phyloP scores from a whole-genome alignment of 768 basidiomycete genomes.

The Mycena vitilis region DNA sequence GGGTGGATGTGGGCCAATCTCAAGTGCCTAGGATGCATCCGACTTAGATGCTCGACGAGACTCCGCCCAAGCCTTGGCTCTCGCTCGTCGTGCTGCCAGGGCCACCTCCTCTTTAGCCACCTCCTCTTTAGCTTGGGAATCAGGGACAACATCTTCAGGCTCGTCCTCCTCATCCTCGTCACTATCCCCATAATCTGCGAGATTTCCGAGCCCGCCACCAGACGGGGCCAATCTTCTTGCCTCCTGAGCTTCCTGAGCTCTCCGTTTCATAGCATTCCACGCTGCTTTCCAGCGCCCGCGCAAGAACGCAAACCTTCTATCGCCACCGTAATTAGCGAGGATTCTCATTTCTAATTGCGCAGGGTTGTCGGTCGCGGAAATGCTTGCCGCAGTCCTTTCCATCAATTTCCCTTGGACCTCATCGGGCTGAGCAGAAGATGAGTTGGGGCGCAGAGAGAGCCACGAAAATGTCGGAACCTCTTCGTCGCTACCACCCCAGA shows the following conservation, averaged over 20 bases:
- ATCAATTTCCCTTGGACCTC: slow-evolving; percentile 73
- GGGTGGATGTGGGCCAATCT: too few relatives aligned
- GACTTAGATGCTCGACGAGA: slow-evolving; percentile 52
- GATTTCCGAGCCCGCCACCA: slow-evolving; percentile 55
- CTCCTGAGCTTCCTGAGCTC: slow-evolving; percentile 48
- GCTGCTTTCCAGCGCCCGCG: slow-evolving; percentile 77
- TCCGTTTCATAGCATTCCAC: slow-evolving; percentile 71
- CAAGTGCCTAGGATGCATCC: not conserved
- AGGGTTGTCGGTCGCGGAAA: slow-evolving; percentile 79
- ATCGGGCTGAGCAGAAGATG: slow-evolving; percentile 61
- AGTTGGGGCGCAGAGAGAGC: not conserved
- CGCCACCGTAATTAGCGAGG: slow-evolving; percentile 84
- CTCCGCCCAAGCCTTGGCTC: slow-evolving; percentile 70
- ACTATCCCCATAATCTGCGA: slow-evolving; percentile 72
- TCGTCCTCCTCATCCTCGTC: slow-evolving; percentile 56
- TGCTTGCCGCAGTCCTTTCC: slow-evolving; percentile 76
- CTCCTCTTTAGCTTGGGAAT: slow-evolving; percentile 21
- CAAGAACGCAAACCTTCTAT: slow-evolving; percentile 84
- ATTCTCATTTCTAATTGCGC: slow-evolving; percentile 90
- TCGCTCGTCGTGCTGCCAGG: slow-evolving; percentile 43
- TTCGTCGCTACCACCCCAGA: slow-evolving; percentile 78
- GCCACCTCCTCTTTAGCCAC: not conserved
- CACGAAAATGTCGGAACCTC: slow-evolving; percentile 48
- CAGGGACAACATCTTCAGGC: slow-evolving; percentile 42
- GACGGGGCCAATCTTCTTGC: slow-evolving; percentile 41